Percentiles rank a stretch among this genome's conserved stretches.
Conservation (phyloP, 306 rosid species). For the Fragaria iinumae region DNA sequence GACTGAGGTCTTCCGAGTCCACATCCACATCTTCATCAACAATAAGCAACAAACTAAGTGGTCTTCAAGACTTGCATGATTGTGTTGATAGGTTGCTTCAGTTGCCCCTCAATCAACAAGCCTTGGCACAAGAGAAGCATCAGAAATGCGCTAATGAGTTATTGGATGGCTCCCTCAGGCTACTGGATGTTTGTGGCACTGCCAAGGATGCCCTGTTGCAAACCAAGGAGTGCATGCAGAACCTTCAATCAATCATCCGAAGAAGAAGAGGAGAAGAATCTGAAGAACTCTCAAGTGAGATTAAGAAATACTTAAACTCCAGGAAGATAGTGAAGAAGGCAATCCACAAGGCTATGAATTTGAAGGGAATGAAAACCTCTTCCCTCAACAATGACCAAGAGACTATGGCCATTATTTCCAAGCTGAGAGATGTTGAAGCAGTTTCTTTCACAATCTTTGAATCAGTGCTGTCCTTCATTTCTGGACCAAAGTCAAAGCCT, state of each 20-base stretch:
- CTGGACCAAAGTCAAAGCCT: constrained; percentile 18
- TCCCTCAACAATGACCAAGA: not conserved
- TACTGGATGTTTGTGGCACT: constrained; percentile 28
- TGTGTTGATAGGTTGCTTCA: constrained; percentile 30
- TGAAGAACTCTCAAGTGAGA: constrained; percentile 22
- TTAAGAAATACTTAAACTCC: constrained; percentile 36
- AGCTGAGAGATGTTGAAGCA: constrained; percentile 34
- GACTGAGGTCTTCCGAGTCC: constrained; percentile 16
- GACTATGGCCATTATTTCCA: constrained; percentile 9
- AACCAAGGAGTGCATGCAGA: constrained; percentile 32
- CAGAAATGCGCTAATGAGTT: constrained; percentile 34
- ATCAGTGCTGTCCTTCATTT: constrained; percentile 33
- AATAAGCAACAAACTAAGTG: constrained; percentile 28
- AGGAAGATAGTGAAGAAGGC: constrained; percentile 33
- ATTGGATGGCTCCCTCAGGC: constrained; percentile 39
- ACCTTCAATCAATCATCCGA: constrained; percentile 33
- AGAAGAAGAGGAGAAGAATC: constrained; percentile 16
- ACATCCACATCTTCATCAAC: constrained; percentile 29
- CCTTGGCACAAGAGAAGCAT: constrained; percentile 23
- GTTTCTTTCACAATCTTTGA: constrained; percentile 19
- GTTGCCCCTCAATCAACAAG: constrained; percentile 34
- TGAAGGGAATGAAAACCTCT: constrained; percentile 6
- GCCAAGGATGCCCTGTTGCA: constrained; percentile 8
- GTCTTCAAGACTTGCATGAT: constrained; percentile 35
- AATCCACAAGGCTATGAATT: constrained; percentile 27